A percentile compares a stretch with the other conserved stretches of the same genome.
Evolutionary conservation across 768 basidiomycete species (phyloP).

Genomic region (Cubamyces lactineus): DNA sequence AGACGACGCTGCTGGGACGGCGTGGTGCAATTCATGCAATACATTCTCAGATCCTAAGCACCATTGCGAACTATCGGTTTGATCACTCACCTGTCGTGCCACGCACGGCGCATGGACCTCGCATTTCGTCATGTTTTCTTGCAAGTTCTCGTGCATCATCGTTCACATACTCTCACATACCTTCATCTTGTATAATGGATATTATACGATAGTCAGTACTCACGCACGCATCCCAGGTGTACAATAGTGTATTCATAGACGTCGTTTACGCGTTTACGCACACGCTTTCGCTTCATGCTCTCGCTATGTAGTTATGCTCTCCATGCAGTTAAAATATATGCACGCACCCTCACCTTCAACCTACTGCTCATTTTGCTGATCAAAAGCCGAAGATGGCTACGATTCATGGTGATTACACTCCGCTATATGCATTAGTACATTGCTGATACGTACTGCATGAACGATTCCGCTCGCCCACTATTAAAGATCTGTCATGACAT

Average conservation of each 20-base stretch:
- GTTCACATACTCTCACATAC: not conserved
- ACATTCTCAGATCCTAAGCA: not conserved
- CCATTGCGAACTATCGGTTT: not conserved
- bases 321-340: no score
- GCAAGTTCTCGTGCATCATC: not conserved
- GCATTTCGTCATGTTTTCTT: not conserved
- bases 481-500: slow-evolving; percentile 18
- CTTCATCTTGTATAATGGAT: not conserved
- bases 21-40: not conserved
- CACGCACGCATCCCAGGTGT: not conserved
- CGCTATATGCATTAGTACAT: not conserved
- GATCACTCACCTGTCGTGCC: not conserved
- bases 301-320: not conserved
- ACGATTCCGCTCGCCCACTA: not conserved
- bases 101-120: not conserved
- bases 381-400: not conserved
- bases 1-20: slow-evolving; percentile 14
- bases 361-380: no score
- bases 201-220: not conserved
- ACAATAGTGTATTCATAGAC: not conserved
- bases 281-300: not conserved
- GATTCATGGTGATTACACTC: not conserved
- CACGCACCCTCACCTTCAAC: no score
- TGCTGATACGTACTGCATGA: not conserved
- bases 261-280: not conserved